These are phyloP conservation scores for Fomitopsis pinicola DNA, from an alignment of 1,284 basidiomycete species.

Conservation along the genomic window DNA sequence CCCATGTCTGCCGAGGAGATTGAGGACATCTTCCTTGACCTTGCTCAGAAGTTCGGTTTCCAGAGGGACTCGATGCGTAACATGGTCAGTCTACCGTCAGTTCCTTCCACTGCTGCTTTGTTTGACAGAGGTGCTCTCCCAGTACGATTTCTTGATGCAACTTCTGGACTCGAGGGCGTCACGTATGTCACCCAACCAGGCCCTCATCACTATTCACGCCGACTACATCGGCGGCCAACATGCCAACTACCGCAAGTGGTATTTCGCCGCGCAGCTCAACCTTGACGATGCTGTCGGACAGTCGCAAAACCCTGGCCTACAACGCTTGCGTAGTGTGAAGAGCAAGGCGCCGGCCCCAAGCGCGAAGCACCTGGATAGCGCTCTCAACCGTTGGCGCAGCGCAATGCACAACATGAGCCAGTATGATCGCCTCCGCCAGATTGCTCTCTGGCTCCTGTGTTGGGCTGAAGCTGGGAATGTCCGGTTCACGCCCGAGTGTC, in stretches of 20 bases:
- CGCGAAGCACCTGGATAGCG: constrained; percentile 89
- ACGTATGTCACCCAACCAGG: constrained; percentile 98
- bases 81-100: constrained; percentile 52
- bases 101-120: background rate
- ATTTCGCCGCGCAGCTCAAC: constrained; percentile 98
- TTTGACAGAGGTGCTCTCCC: background rate
- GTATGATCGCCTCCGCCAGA: constrained; percentile 95
- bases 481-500: constrained; percentile 93
- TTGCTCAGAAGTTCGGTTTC: constrained; percentile 99
- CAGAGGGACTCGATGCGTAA: constrained; percentile 91
- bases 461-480: constrained; percentile 99
- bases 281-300: constrained; percentile 98
- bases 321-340: constrained; percentile 84
- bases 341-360: constrained; percentile 52
- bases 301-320: constrained; percentile 89
- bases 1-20: constrained; percentile 98
- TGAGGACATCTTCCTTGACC: constrained; percentile 98
- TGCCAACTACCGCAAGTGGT: constrained; percentile 98
- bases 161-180: constrained; percentile 94
- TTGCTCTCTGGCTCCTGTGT: constrained; percentile 93
- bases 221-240: constrained; percentile 98
- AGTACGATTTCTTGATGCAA: constrained; percentile 99
- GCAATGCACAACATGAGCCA: constrained; percentile 99
- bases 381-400: constrained; percentile 91
- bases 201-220: constrained; percentile 92